phyloP scores from a whole-genome alignment of 2,329 filamentous ascomycete genomes.

The Diaporthe helianthi region DNA sequence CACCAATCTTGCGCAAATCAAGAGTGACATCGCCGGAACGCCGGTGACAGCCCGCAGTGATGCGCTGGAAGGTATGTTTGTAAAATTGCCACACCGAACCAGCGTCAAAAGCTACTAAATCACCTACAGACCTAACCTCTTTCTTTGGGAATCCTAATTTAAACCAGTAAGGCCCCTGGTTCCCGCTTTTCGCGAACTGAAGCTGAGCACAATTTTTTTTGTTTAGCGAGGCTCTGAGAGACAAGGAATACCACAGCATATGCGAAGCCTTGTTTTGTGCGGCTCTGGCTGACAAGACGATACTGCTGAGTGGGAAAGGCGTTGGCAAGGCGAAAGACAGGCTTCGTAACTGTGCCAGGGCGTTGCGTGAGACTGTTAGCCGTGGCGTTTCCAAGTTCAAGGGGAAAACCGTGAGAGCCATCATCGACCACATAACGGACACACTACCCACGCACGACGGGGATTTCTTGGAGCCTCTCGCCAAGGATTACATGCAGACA shows the following conservation, averaged over 20 bases:
- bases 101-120: background rate
- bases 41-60: slow-evolving; percentile 22
- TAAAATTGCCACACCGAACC: too few species aligned
- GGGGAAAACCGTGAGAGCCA: slow-evolving; percentile 76
- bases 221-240: slow-evolving; percentile 60
- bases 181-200: background rate
- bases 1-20: slow-evolving; percentile 32
- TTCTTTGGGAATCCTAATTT: slow-evolving; percentile 28
- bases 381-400: slow-evolving; percentile 73
- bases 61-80: slow-evolving; percentile 30
- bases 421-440: slow-evolving; percentile 84
- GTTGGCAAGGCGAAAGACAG: slow-evolving; percentile 57
- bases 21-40: slow-evolving; percentile 11
- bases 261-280: slow-evolving; percentile 81
- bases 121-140: slow-evolving; percentile 21
- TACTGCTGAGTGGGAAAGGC: slow-evolving; percentile 62
- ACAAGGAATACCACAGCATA: slow-evolving; percentile 81
- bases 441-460: slow-evolving; percentile 69
- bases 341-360: slow-evolving; percentile 73
- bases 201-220: background rate
- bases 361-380: slow-evolving; percentile 75
- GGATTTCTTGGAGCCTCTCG: slow-evolving; percentile 71
- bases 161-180: slow-evolving; percentile 23
- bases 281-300: slow-evolving; percentile 70
- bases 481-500: slow-evolving; percentile 79